Evolutionary conservation across 192 early-diverging fungal species (phyloP).

Genomic region (Radiomyces spectabilis): DNA sequence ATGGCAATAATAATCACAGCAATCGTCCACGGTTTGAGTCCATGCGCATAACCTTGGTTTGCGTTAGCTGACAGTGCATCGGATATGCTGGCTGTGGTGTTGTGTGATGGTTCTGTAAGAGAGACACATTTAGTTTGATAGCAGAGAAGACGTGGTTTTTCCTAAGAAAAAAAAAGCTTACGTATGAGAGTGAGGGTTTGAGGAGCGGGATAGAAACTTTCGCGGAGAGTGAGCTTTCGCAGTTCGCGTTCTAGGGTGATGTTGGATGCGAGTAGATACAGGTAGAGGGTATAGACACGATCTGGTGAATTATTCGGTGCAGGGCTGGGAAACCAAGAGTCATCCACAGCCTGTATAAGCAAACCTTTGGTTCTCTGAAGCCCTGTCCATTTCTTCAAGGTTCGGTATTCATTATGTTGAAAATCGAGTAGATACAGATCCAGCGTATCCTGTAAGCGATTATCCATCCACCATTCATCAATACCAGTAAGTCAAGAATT

Average conservation of each 20-base stretch:
- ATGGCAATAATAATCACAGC: slow-evolving; percentile 21
- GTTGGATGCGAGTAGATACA: slow-evolving; percentile 17
- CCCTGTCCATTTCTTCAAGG: not conserved
- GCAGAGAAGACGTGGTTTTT: not conserved
- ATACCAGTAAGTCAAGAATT: not conserved
- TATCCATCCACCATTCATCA: not conserved
- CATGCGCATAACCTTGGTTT: not conserved
- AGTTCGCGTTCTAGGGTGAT: slow-evolving; percentile 2
- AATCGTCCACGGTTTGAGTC: slow-evolving; percentile 21
- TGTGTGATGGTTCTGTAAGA: slow-evolving; percentile 14
- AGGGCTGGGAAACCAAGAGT: slow-evolving; percentile 15
- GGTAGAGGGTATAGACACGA: slow-evolving; percentile 3
- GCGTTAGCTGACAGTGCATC: not conserved
- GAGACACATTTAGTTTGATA: not conserved
- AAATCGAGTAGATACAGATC: not conserved
- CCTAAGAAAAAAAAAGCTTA: not conserved
- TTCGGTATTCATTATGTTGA: not conserved
- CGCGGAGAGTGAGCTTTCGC: not conserved
- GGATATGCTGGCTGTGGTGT: slow-evolving; percentile 9
- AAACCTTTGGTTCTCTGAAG: not conserved
- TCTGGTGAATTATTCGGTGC: slow-evolving; percentile 13
- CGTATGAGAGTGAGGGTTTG: slow-evolving; percentile 12
- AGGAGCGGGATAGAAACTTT: slow-evolving; percentile 12
- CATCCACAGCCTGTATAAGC: slow-evolving; percentile 11
- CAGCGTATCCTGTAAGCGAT: not conserved